phyloP scores from a whole-genome alignment of 345 rosid species.

The Lepidium didymum region DNA sequence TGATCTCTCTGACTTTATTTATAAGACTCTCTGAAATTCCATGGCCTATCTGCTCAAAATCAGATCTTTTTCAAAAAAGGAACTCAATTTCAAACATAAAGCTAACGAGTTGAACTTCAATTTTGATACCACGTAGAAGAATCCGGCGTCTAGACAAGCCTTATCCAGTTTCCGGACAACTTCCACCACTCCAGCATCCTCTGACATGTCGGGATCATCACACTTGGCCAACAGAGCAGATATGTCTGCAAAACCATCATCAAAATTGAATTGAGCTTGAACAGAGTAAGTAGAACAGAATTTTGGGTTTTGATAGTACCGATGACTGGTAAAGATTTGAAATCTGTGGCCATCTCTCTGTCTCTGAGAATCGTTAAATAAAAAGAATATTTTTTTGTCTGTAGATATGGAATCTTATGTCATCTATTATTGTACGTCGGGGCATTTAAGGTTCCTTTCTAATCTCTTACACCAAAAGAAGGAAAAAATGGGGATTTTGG shows the following conservation, averaged over 20 bases:
- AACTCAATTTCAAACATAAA: neutral
- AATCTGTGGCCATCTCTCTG: constrained; percentile 44
- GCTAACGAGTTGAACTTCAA: neutral
- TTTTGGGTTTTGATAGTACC: constrained; percentile 29
- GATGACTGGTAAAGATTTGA: constrained; percentile 54
- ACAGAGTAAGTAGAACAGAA: neutral
- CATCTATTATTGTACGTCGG: neutral
- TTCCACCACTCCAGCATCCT: constrained; percentile 44
- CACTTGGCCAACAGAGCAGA: constrained; percentile 49
- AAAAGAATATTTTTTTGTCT: neutral
- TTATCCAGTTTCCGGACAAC: constrained; percentile 59
- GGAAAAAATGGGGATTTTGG: neutral
- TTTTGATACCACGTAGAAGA: constrained; percentile 72
- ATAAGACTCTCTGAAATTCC: constrained; percentile 60
- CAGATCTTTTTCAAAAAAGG: neutral
- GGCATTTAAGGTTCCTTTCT: neutral
- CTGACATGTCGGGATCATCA: constrained; percentile 53
- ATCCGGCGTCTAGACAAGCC: constrained; percentile 84
- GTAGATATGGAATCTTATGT: neutral
- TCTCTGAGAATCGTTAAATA: neutral
- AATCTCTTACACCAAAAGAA: neutral
- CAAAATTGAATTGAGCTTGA: neutral
- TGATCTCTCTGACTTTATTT: constrained; percentile 38
- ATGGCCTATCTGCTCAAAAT: constrained; percentile 53
- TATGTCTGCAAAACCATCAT: constrained; percentile 40